Conservation (phyloP, 805 yeast genomes). For the Candida sakaeoensis region DNA sequence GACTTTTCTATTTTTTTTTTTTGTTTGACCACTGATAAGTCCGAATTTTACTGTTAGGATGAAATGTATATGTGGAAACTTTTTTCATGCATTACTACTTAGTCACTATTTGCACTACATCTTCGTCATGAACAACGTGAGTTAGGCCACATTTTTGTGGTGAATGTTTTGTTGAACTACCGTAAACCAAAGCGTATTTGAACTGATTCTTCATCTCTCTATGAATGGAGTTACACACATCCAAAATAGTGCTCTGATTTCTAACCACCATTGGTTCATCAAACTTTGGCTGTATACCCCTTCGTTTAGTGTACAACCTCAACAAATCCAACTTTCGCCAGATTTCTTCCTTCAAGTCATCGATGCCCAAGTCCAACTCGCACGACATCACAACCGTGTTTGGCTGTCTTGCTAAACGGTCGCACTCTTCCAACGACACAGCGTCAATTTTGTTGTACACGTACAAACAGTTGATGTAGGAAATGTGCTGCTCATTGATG, state of each 20-base stretch:
- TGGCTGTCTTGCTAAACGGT: conserved; percentile 86
- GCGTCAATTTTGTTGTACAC: conserved; percentile 95
- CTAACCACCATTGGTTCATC: conserved; percentile 90
- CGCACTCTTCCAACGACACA: conserved; percentile 90
- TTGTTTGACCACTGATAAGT: too few relatives aligned
- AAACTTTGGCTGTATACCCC: conserved; percentile 80
- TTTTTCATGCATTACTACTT: conserved; percentile 48
- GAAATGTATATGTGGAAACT: too few relatives aligned
- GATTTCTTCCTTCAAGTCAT: conserved; percentile 85
- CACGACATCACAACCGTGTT: conserved; percentile 93
- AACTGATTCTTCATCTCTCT: conserved; percentile 88
- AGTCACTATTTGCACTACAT: conserved; percentile 86
- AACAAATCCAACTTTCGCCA: conserved; percentile 84
- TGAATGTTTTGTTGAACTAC: conserved; percentile 88
- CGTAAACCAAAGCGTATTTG: conserved; percentile 96
- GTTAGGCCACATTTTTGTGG: conserved; percentile 94
- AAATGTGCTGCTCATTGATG: conserved; percentile 81
- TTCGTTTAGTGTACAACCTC: conserved; percentile 81
- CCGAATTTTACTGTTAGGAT: too few relatives aligned
- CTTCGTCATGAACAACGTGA: conserved; percentile 86
- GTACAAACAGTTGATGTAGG: conserved; percentile 86
- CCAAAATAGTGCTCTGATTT: conserved; percentile 70
- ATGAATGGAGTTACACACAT: conserved; percentile 88
- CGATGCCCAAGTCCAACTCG: conserved; percentile 79
- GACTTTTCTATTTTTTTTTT: too few relatives aligned